These are phyloP conservation scores for Draba incana DNA, from an alignment of 345 rosid species.

Conservation along the genomic window DNA sequence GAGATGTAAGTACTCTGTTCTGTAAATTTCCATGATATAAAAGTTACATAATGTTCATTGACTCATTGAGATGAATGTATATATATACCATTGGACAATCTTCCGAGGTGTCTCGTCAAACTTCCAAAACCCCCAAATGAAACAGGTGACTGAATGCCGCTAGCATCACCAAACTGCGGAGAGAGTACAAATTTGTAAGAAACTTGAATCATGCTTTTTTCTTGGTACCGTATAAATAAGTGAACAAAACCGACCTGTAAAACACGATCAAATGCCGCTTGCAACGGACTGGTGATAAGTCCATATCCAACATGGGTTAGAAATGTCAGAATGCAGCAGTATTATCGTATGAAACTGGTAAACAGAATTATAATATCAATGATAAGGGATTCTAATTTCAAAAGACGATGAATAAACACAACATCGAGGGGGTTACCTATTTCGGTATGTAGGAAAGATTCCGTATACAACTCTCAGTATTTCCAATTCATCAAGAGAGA, in stretches of 20 bases:
- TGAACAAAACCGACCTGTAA: conserved; percentile 66
- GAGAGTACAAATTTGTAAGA: conserved; percentile 27
- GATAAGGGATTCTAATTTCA: conserved; percentile 16
- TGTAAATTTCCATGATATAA: background rate
- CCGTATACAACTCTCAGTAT: conserved; percentile 86
- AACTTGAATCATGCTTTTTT: background rate
- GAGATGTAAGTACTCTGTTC: conserved; percentile 2
- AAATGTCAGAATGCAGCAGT: conserved; percentile 47
- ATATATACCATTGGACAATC: conserved; percentile 75
- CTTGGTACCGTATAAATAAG: background rate
- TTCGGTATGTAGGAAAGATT: conserved; percentile 84
- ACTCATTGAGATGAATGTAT: background rate
- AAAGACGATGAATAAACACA: background rate
- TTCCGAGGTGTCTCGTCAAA: conserved; percentile 88
- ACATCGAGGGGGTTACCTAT: conserved; percentile 57
- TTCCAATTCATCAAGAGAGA: conserved; percentile 70
- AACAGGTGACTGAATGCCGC: conserved; percentile 98
- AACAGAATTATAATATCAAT: conserved; percentile 29
- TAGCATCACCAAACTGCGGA: conserved; percentile 97
- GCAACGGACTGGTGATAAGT: conserved; percentile 70
- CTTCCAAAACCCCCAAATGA: conserved; percentile 99
- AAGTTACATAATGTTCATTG: conserved; percentile 11
- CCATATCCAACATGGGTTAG: conserved; percentile 41
- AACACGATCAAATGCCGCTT: conserved; percentile 86
- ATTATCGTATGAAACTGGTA: conserved; percentile 32